A percentile compares a stretch with the other conserved stretches of the same genome.
These are phyloP conservation scores for Sporothrix euskadiensis DNA, from an alignment of 2,329 filamentous ascomycete species.

Conservation along the genomic window DNA sequence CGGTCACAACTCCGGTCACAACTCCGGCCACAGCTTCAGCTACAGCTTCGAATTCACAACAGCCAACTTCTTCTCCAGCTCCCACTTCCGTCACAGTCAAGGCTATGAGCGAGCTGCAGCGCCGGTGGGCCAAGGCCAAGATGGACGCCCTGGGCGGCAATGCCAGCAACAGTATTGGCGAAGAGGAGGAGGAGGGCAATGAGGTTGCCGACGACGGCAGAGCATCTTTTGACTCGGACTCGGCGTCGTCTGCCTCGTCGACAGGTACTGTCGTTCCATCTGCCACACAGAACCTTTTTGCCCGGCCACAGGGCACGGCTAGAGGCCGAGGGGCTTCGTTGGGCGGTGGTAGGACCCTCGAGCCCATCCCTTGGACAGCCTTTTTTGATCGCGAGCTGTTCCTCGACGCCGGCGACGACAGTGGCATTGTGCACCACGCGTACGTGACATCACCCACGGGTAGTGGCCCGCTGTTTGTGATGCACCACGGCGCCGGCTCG, in stretches of 20 bases:
- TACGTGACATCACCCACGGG: constrained; percentile 82
- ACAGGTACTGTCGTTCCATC: constrained; percentile 89
- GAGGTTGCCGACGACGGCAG: constrained; percentile 43
- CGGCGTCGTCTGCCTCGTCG: constrained; percentile 69
- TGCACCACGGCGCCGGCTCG: constrained; percentile 92
- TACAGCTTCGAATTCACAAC: neutral
- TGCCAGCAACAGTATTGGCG: constrained; percentile 44
- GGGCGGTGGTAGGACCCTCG: constrained; percentile 48
- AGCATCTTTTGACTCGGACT: constrained; percentile 61
- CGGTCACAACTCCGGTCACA: neutral
- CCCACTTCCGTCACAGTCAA: constrained; percentile 22
- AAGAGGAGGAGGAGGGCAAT: constrained; percentile 53
- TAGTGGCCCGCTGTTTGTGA: constrained; percentile 80
- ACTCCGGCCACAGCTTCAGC: neutral
- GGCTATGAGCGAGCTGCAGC: constrained; percentile 41
- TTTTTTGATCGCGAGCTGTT: constrained; percentile 90
- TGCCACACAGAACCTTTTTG: constrained; percentile 70
- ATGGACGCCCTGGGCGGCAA: constrained; percentile 29
- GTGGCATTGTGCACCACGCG: constrained; percentile 69
- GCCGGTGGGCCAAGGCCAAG: constrained; percentile 40
- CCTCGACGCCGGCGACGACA: constrained; percentile 54
- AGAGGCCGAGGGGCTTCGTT: constrained; percentile 30
- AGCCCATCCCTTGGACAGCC: constrained; percentile 78
- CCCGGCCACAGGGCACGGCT: constrained; percentile 58
- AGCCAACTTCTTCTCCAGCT: neutral